These are phyloP conservation scores for Scheffersomyces stambukii DNA, from an alignment of 1,139 yeast species.

Conservation along the genomic window DNA sequence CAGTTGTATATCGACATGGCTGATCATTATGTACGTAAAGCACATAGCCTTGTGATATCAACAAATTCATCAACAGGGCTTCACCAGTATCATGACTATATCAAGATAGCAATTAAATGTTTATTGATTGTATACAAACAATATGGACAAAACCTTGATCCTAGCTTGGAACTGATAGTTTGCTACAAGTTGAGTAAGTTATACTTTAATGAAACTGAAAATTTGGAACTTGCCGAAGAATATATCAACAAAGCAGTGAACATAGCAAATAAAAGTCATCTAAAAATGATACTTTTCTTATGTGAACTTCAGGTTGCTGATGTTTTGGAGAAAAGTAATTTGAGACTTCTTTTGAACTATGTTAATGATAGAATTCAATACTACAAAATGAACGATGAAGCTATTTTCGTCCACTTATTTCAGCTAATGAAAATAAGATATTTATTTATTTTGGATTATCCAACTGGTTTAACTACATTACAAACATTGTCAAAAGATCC, in stretches of 20 bases:
- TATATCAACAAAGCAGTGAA: constrained; percentile 35
- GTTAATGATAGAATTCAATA: constrained; percentile 20
- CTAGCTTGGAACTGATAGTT: constrained; percentile 26
- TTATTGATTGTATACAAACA: constrained; percentile 26
- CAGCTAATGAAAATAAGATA: constrained; percentile 24
- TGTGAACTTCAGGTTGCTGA: constrained; percentile 31
- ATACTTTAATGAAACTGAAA: constrained; percentile 38
- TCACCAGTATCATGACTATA: constrained; percentile 26
- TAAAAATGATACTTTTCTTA: no score
- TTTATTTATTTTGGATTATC: constrained; percentile 19
- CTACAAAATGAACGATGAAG: constrained; percentile 14
- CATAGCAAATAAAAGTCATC: constrained; percentile 26
- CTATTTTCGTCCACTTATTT: constrained; percentile 19
- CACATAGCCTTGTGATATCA: constrained; percentile 18
- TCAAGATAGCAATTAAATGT: constrained; percentile 38
- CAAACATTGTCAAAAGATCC: constrained; percentile 14
- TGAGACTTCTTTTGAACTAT: constrained; percentile 24
- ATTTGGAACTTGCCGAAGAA: constrained; percentile 34
- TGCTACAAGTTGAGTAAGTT: constrained; percentile 33
- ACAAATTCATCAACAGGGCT: constrained; percentile 15
- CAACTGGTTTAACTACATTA: constrained; percentile 23
- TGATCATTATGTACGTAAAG: constrained; percentile 20
- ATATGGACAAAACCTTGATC: constrained; percentile 23
- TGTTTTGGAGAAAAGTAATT: constrained; percentile 22
- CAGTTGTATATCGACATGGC: constrained; percentile 16